A percentile compares a stretch with the other conserved stretches of the same genome.
Conservation (phyloP, 2,329 filamentous ascomycete genomes). For the Penicillium sclerotigenum region DNA sequence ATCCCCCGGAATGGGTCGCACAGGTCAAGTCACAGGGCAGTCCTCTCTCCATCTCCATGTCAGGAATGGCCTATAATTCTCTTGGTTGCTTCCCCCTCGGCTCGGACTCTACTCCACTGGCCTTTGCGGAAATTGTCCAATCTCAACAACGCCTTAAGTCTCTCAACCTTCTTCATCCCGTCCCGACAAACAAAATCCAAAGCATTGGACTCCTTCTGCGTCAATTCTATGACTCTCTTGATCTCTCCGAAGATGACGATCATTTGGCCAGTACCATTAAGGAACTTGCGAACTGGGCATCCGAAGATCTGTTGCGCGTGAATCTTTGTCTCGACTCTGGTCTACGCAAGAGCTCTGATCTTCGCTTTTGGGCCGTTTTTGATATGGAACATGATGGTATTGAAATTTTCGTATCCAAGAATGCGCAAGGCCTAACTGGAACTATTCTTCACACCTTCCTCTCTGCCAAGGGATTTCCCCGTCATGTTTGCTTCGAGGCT, state of each 20-base stretch:
- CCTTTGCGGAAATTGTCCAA: slow-evolving; percentile 46
- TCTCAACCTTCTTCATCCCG: slow-evolving; percentile 42
- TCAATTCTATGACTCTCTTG: slow-evolving; percentile 30
- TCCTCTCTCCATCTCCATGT: slow-evolving; percentile 39
- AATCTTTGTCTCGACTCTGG: slow-evolving; percentile 43
- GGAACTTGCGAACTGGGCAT: slow-evolving; percentile 29
- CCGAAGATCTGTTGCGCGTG: slow-evolving; percentile 30
- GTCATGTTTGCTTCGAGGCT: slow-evolving; percentile 40
- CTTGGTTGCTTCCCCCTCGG: slow-evolving; percentile 50
- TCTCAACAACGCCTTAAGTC: slow-evolving; percentile 45
- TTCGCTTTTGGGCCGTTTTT: slow-evolving; percentile 44
- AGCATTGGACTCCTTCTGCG: slow-evolving; percentile 33
- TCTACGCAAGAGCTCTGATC: slow-evolving; percentile 35
- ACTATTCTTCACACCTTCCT: slow-evolving; percentile 48
- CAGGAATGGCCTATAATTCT: slow-evolving; percentile 37
- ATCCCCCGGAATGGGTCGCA: slow-evolving; percentile 34
- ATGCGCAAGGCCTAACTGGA: slow-evolving; percentile 42
- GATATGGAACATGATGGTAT: slow-evolving; percentile 34
- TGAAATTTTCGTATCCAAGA: slow-evolving; percentile 46
- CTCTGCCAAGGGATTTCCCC: slow-evolving; percentile 40
- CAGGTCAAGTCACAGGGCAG: slow-evolving; percentile 33
- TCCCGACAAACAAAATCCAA: slow-evolving; percentile 35
- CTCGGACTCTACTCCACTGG: slow-evolving; percentile 39
- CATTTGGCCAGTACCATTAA: slow-evolving; percentile 29
- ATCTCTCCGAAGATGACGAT: slow-evolving; percentile 17